Evolutionary conservation across 495 filamentous ascomycete genomes (phyloP), one percentile per base, ranked within the genome.

Genomic region (Penicillium salamii): DNA sequence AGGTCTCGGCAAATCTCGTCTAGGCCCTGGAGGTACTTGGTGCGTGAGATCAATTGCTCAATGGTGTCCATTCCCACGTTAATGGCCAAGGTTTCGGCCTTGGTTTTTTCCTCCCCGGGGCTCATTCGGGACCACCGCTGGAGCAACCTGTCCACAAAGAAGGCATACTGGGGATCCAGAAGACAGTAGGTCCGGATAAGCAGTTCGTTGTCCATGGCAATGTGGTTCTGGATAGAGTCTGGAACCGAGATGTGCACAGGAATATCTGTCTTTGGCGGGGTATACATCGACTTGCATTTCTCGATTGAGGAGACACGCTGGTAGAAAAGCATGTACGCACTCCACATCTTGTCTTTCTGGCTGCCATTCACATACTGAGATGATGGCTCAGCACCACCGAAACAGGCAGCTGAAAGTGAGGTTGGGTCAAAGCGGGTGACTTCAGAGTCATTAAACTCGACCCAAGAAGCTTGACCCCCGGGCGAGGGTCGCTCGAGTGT

Each of bases 291-390:
- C 26, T 57, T 60, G 12, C 62, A 59, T 6, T 60, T 50, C 4
- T 79, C 75, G 47, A 89, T 74, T 11, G 80, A 81, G 1, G 86
- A 83, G 4, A 85, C 83, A 48, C 93, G 80, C 62, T 96, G 87
- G 61, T 97, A 99, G 69, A 99, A 97, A 32, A 99, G 77, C 90
- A 97, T 96, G 59, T 99, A 99, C 14, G 91, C 93, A 66, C 87
- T 95, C 72, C 84, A 91, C 7, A 76, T 75, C 62, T 93, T 95
- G 44, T 82, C 79, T 44, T 69, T 70, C 0, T 66, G 70, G 57
- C 79, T 52, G 58, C 68, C 59, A 21, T 67, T 67, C 43, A 67
- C 64, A 14, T 59, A 41, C 55, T 78, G 69, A 51, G 68, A 31
- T 50, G 68, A 31, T 50, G 70, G 55, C 39, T 81, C 80, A 49